Evolutionary conservation across 306 rosid species (phyloP), one percentile per base, ranked within the genome.

Genomic region (Begonia peltatifolia): DNA sequence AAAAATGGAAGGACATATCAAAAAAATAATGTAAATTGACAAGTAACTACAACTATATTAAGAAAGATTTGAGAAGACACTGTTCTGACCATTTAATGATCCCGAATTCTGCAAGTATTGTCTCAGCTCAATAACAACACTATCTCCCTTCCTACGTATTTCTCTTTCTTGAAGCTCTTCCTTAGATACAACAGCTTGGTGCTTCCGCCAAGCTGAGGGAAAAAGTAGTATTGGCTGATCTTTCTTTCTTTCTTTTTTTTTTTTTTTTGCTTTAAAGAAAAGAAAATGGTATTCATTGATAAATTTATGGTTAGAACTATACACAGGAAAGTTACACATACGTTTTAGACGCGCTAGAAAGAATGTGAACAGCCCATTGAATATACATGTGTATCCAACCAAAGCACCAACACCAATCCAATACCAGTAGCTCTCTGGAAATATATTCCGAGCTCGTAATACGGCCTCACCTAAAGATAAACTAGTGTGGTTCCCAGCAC

Each of bases 371-470:
- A 92, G 80, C 30, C 49, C 0, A 61, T 92, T 92, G 87, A 92
- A 83, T 55, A 92, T 61, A 76, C 79, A 63, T 58, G 99, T 75
- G 71, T 92, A 92, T 73, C 99, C 96, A 57, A 86, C 75, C 93
- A 86, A 61, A 63, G 96, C 96, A 49, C 94, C 99, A 68, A 76
- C 75, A 60, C 99, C 99, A 62, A 92, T 92, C 99, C 99, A 92
- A 75, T 79, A 92, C 99, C 99, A 92, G 68, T 86, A 92, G 76
- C 83, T 76, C 73, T 79, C 88, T 18, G 82, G 38, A 79, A 69
- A 81, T 60, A 92, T 61, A 71, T 93, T 69, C 41, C 84, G 84
- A 18, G 63, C 70, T 73, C 58, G 79, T 59, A 92, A 66, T 58
- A 92, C 64, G 66, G 82, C 85, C 73, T 69, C 57, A 50, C 99